Base-by-base conservation (phyloP, 2,329 filamentous ascomycete genomes). In the Leptographium radiaticola region DNA sequence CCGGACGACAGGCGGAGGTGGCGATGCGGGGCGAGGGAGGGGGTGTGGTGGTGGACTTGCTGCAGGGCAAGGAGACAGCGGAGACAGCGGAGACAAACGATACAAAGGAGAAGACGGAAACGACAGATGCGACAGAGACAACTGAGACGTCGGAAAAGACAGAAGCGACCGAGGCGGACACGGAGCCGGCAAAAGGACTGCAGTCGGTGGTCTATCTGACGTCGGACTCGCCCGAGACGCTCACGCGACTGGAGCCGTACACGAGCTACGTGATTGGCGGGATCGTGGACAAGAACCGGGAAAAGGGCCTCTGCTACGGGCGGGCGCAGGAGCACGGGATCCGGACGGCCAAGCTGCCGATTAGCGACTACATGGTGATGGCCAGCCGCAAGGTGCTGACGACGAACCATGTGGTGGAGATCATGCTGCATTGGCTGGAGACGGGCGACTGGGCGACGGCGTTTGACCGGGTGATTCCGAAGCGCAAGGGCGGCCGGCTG, bases 361-460 rank as follows among this genome's bases (percentile, higher is more conserved):
- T 98, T 62, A 89, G 89, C n/a, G 84, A 97, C 58, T 97, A 88
- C 67, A 84, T 98, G 75, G 79, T 89, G 59, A 94, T 98, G 87
- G 79, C 84, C 54, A 90, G 86, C 62, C 81, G 93, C 36, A 81
- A 85, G 61, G 87, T 98, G 6, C 72, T 98, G 55, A 84, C 91
- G 4, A 96, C 91, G 9, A 98, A 97, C 65, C 93, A 98, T 64
- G 93, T 98, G 1, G 80, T 93, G 48, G 91, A 97, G 69, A 97
- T 98, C 58, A 95, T 98, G 88, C 71, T 95, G 47, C 83, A 82
- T 59, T 98, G 90, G 89, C 69, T 98, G 53, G 89, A 96, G 68
- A 81, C 80, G 49, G 87, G 87, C 2, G 86, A 97, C 66, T 98
- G 93, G 93, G 90, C 85, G 1, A 75, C 86, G 64, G 90, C 93